Base-by-base conservation (phyloP, 129 eudicot genomes). In the Lonicera japonica region DNA sequence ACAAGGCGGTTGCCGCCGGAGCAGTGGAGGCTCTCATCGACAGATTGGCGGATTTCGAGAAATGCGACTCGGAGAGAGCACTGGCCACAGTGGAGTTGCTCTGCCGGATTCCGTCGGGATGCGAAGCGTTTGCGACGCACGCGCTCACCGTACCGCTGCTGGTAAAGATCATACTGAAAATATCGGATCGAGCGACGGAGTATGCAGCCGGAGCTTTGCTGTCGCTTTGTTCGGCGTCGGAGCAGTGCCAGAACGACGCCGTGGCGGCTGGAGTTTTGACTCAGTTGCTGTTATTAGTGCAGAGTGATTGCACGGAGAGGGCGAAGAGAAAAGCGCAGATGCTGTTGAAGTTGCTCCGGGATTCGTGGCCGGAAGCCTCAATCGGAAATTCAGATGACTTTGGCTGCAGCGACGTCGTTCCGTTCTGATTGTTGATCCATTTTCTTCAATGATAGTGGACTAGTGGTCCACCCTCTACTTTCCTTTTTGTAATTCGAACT, bases 291-390 rank as follows among this genome's bases (percentile, higher is more conserved):
- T 61, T 87, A 54, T 74, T 91, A 23, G 98, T 91, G 4, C 98
- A 91, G 61, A 91, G 96, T 73, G 98, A 84, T 70, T 87, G 96
- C 54, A 91, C 96, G 50, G 98, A 80, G 56, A 79, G 98, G 39
- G 98, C 90, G 13, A 91, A 91, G 73, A 69, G 95, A 38, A 91
- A 91, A 67, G 98, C 96, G 73, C 96, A 87, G 70, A 84, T 80
- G 98, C 74, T 91, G 77, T 66, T 91, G 84, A 91, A 91, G 68
- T 48, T 82, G 70, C 79, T 91, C 45, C 76, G 96, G 62, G 82
- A 87, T 74, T 87, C 88, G 61, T 91, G 98, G 98, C 96, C 98
- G 45, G 82, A 84, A 11, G 77, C 84, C 36, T 82, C 90, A 18
- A 18, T 78, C 29, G 70, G 69, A 16, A 80, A 84, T 67, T 82